Conservation (phyloP, 345 rosid genomes). For the Erucastrum elatum region DNA sequence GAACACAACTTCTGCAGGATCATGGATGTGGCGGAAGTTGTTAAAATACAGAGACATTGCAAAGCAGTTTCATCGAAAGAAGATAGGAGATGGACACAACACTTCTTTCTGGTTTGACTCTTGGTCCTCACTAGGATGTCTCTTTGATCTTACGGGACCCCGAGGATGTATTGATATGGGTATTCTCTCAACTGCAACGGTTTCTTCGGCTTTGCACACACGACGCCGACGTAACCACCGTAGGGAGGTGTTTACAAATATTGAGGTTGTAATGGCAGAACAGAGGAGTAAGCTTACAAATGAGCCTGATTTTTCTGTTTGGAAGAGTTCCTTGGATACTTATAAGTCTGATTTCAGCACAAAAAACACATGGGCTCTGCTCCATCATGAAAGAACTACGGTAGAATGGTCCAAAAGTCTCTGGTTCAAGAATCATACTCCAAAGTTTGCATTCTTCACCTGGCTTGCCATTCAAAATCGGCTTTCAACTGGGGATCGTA, state of each 20-base stretch:
- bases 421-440: background rate
- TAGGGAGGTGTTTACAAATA: background rate
- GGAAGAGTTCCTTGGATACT: background rate
- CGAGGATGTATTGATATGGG: background rate
- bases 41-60: too few species aligned
- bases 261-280: background rate
- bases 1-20: too few species aligned
- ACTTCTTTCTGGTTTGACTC: too few species aligned
- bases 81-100: too few species aligned
- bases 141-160: background rate
- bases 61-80: too few species aligned
- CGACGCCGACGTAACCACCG: background rate
- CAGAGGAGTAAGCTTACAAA: background rate
- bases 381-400: background rate
- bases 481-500: background rate
- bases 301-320: background rate
- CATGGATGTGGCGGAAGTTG: too few species aligned
- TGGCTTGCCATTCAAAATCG: background rate
- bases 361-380: background rate
- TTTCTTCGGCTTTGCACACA: background rate
- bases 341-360: background rate
- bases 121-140: background rate
- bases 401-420: background rate
- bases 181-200: background rate
- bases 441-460: too few species aligned